These are phyloP conservation scores for Lupinus albus DNA, from an alignment of 306 rosid genomes.

Conservation along the genomic window DNA sequence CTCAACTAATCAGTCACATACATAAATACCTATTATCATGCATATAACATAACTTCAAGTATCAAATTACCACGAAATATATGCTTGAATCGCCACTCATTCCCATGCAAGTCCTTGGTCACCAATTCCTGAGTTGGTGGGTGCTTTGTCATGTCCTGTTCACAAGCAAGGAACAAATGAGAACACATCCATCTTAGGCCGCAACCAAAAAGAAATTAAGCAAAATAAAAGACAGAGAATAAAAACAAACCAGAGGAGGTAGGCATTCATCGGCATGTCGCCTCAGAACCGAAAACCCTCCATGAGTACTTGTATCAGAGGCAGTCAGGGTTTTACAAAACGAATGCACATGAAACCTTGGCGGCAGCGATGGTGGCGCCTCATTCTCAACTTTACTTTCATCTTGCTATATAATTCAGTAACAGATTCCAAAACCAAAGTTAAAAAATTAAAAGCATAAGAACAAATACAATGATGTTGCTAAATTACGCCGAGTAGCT, in stretches of 20 bases:
- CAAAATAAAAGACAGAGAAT: neutral
- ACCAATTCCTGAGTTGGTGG: conserved; percentile 96
- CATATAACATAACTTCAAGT: neutral
- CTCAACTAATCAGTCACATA: conserved; percentile 27
- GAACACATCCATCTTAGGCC: conserved; percentile 11
- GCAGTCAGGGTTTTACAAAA: conserved; percentile 93
- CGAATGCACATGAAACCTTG: conserved; percentile 88
- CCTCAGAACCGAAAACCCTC: conserved; percentile 92
- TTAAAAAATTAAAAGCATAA: neutral
- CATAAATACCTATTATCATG: neutral
- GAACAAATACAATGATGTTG: neutral
- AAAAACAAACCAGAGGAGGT: conserved; percentile 73
- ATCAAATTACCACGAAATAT: conserved; percentile 75
- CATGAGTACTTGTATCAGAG: conserved; percentile 96
- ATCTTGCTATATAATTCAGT: conserved; percentile 71
- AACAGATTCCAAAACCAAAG: neutral
- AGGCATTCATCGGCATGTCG: conserved; percentile 98
- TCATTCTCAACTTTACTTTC: conserved; percentile 71
- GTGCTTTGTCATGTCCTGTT: conserved; percentile 93
- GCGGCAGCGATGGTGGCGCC: conserved; percentile 57
- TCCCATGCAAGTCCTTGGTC: conserved; percentile 86
- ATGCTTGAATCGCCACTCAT: conserved; percentile 92
- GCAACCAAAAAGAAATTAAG: no score
- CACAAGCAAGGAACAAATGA: conserved; percentile 18
- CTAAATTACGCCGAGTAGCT: neutral